Base-by-base conservation (phyloP, 139 green algal species). In the Haematococcus sp. region DNA sequence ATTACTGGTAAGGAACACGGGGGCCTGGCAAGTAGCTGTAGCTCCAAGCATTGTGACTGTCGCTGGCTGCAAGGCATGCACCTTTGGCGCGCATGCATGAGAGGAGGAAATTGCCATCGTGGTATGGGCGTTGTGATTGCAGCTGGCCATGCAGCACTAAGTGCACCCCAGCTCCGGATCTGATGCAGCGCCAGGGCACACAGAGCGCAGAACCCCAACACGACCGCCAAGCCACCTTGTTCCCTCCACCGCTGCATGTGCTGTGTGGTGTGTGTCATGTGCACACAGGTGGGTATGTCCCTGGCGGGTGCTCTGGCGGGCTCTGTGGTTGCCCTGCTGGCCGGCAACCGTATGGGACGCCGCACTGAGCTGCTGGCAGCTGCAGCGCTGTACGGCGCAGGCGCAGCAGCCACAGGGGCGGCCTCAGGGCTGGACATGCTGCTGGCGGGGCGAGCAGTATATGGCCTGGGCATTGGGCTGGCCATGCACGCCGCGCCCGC, bases 401-500 rank as follows among this genome's bases (percentile, higher is more conserved):
- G 68, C 4, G 16, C 74, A 1, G 31, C 74, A 4, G 74, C 74
- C 32, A 51, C 55, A 23, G 22, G 68, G 33, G 52, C 20, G 23
- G 34, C 56, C 30, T 46, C 70, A 4, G 44, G 56, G 27, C n/a
- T 70, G 4, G 33, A 67, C 3, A 23, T 71, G 1, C 85, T 98
- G 7, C 59, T 96, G 43, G 56, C 74, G 0, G 89, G 84, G 0
- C 76, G 93, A 5, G 32, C 83, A 17, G 20, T 90, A 4, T 98
- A 96, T 73, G 94, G 94, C 13, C 40, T 97, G 31, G 94, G 88
- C 70, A 97, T 98, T 54, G 94, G 94, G 11, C 88, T 97, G 32
- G 92, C 91, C 11, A 98, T 98, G 94, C 94, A 98, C 79, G 90
- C 84, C 13, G 94, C 93, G 7, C 94, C 94, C 1, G 88, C 96